Evolutionary conservation across 2,329 filamentous ascomycete species (phyloP).

Genomic region (Alternaria metachromatica): DNA sequence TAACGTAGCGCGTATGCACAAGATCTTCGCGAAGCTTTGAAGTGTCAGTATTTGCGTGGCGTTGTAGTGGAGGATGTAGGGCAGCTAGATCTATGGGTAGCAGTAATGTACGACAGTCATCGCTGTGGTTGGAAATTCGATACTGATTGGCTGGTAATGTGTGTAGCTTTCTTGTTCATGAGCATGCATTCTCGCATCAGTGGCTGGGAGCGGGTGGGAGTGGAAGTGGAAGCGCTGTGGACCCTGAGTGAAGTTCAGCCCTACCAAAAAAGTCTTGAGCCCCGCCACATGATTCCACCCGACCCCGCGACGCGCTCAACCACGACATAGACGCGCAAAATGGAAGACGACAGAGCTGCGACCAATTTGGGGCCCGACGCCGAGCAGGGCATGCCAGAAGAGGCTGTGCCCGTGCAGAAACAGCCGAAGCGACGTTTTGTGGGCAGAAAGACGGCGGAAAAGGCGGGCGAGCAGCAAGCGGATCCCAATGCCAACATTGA

Average conservation of each 20-base stretch:
- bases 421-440: conserved; percentile 94
- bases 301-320: conserved; percentile 9
- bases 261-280: conserved; percentile 17
- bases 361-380: conserved; percentile 74
- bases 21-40: not conserved
- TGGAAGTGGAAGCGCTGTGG: not conserved
- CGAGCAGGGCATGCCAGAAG: conserved; percentile 67
- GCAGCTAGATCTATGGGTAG: not conserved
- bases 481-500: conserved; percentile 58
- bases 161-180: not conserved
- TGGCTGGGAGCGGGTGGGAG: not conserved
- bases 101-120: not conserved
- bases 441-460: conserved; percentile 75
- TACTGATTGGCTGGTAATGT: not conserved
- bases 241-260: conserved; percentile 16
- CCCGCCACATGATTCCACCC: conserved; percentile 20
- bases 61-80: not conserved
- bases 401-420: conserved; percentile 58
- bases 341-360: conserved; percentile 78
- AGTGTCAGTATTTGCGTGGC: not conserved
- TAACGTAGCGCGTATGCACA: conserved; percentile 5
- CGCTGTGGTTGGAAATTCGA: not conserved
- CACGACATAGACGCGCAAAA: conserved; percentile 46
- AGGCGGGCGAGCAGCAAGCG: conserved; percentile 57
- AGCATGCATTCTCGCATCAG: not conserved